A percentile compares a stretch with the other conserved stretches of the same genome.
These are phyloP conservation scores for Colletotrichum falcatum DNA, from an alignment of 2,329 filamentous ascomycete species.

Conservation along the genomic window DNA sequence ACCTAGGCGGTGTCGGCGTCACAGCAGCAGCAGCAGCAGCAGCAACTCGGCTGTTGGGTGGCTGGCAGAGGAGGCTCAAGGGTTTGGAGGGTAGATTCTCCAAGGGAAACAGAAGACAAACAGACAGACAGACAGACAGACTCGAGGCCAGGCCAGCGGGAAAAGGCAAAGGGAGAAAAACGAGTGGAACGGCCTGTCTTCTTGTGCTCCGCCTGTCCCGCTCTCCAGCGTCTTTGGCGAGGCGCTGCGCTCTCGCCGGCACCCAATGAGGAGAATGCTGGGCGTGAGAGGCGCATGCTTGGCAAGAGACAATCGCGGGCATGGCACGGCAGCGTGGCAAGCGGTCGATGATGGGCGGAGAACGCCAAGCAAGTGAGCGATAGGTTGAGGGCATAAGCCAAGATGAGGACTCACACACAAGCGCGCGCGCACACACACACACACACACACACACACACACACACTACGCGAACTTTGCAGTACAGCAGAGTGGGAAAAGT, in stretches of 20 bases:
- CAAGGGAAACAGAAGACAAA: background rate
- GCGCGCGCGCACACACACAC: too few relatives aligned
- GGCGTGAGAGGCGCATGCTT: conserved; percentile 35
- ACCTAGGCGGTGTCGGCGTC: conserved; percentile 2
- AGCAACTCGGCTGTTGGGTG: background rate
- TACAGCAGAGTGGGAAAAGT: background rate
- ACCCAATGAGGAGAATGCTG: conserved; percentile 35
- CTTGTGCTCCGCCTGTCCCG: conserved; percentile 41
- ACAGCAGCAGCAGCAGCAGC: background rate
- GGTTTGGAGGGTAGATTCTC: background rate
- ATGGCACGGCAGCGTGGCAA: conserved; percentile 40
- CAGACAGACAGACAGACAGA: background rate
- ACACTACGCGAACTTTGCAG: background rate
- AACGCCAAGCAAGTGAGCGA: conserved; percentile 36
- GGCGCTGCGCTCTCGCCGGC: conserved; percentile 25
- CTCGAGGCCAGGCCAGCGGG: background rate
- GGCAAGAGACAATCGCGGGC: conserved; percentile 40
- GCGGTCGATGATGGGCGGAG: conserved; percentile 38
- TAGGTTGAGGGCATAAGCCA: conserved; percentile 9
- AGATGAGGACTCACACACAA: conserved; percentile 14
- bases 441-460: too few relatives aligned
- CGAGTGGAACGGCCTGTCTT: conserved; percentile 36
- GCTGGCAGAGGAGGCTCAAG: background rate
- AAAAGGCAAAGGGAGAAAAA: conserved; percentile 16
- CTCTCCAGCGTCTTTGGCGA: conserved; percentile 31